A percentile compares a stretch with the other conserved stretches of the same genome.
Conservation (phyloP, 306 rosid species). For the Acacia acuminata region DNA sequence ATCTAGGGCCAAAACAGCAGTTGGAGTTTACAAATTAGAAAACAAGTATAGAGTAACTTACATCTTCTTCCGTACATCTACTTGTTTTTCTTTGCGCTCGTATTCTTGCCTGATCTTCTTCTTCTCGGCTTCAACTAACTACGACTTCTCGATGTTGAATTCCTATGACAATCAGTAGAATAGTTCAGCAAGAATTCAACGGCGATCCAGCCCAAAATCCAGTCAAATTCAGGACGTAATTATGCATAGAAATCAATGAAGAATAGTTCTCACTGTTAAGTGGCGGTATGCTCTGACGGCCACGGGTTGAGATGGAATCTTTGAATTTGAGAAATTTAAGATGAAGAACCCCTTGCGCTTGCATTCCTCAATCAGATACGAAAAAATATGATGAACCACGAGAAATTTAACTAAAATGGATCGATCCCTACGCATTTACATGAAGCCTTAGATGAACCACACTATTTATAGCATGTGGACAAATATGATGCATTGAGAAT, state of each 20-base stretch:
- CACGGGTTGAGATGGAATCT: too few relatives aligned
- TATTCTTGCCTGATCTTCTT: constrained; percentile 96
- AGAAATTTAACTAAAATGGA: too few relatives aligned
- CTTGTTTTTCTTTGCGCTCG: constrained; percentile 89
- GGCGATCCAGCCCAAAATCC: neutral
- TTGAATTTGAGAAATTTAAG: too few relatives aligned
- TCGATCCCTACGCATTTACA: too few relatives aligned
- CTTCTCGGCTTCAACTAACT: constrained; percentile 94
- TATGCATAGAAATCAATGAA: neutral
- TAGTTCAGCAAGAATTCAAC: constrained; percentile 19
- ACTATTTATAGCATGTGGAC: too few relatives aligned
- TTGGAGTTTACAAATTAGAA: neutral
- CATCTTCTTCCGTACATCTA: constrained; percentile 94
- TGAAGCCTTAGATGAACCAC: too few relatives aligned
- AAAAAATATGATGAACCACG: too few relatives aligned
- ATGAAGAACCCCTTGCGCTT: too few relatives aligned
- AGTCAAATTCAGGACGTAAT: neutral
- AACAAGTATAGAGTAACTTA: constrained; percentile 29
- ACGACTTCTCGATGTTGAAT: constrained; percentile 95
- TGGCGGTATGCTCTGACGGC: too few relatives aligned
- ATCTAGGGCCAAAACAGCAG: neutral
- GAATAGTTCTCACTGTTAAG: too few relatives aligned
- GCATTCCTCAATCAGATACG: too few relatives aligned
- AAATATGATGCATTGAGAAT: too few relatives aligned
- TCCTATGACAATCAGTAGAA: constrained; percentile 46